A percentile compares a stretch with the other conserved stretches of the same genome.
These are phyloP conservation scores for Ilex paraguariensis DNA, from an alignment of 305 asterid species.

Conservation along the genomic window DNA sequence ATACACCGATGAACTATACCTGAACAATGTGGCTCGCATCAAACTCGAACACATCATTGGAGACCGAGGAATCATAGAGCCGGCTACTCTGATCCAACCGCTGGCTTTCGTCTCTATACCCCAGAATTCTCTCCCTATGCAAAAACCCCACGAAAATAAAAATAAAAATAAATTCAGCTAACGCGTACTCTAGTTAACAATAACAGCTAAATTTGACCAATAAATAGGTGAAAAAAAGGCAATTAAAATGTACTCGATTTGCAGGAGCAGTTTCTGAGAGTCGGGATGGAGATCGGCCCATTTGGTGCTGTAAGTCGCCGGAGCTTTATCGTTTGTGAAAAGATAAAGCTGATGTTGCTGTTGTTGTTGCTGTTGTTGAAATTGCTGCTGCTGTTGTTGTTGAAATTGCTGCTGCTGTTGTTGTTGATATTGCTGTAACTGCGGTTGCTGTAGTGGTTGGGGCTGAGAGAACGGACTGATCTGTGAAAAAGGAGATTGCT, in stretches of 20 bases:
- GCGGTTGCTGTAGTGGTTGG: slow-evolving; percentile 11
- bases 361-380: slow-evolving; percentile 30
- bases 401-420: slow-evolving; percentile 43
- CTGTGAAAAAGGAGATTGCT: slow-evolving; percentile 9
- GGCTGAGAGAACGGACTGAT: background rate
- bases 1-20: slow-evolving; percentile 29
- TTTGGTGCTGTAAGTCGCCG: slow-evolving; percentile 86
- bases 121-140: slow-evolving; percentile 76
- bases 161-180: background rate
- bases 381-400: slow-evolving; percentile 37
- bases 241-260: slow-evolving; percentile 60
- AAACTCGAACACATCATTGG: slow-evolving; percentile 76
- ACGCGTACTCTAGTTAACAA: background rate
- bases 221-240: background rate
- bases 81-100: slow-evolving; percentile 82
- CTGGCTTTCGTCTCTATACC: slow-evolving; percentile 84
- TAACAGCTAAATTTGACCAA: background rate
- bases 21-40: slow-evolving; percentile 82
- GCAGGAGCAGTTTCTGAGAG: slow-evolving; percentile 78
- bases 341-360: slow-evolving; percentile 70
- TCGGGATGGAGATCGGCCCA: slow-evolving; percentile 97
- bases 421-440: slow-evolving; percentile 21
- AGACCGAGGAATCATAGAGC: slow-evolving; percentile 77
- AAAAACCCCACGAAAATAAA: slow-evolving; percentile 1
- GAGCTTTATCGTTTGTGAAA: slow-evolving; percentile 74